Evolutionary conservation across 208 protist genomes (phyloP).

Genomic region (Leishmania major): DNA sequence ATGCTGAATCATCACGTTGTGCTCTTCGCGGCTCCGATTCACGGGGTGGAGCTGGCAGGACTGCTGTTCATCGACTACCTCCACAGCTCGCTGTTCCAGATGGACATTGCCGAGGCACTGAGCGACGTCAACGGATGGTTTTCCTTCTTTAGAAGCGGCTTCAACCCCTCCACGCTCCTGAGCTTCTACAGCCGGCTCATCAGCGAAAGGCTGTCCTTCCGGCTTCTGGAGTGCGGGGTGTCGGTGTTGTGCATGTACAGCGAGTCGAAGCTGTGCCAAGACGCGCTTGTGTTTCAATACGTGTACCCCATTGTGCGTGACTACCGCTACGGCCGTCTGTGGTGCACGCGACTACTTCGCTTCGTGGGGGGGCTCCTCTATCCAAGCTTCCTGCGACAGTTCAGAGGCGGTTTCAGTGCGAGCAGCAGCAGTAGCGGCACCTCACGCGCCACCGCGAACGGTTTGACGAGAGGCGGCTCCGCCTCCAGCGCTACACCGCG

Average conservation of each 20-base stretch:
- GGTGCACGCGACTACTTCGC: constrained; percentile 46
- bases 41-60: constrained; percentile 34
- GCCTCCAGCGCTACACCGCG: not conserved
- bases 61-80: constrained; percentile 70
- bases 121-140: constrained; percentile 32
- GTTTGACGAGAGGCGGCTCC: not conserved
- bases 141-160: constrained; percentile 30
- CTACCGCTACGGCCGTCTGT: constrained; percentile 59
- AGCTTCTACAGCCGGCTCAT: constrained; percentile 38
- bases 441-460: not conserved
- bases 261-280: constrained; percentile 33
- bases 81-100: constrained; percentile 40
- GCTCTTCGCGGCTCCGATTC: constrained; percentile 29
- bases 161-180: constrained; percentile 23
- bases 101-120: constrained; percentile 51
- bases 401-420: constrained; percentile 4
- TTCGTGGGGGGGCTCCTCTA: constrained; percentile 26
- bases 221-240: constrained; percentile 60
- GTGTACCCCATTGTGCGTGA: constrained; percentile 57
- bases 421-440: not conserved
- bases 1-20: constrained; percentile 26
- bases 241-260: constrained; percentile 36
- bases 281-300: constrained; percentile 60
- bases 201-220: constrained; percentile 44
- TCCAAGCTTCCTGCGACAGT: constrained; percentile 35